Evolutionary conservation across 2,329 filamentous ascomycete genomes (phyloP).

Genomic region (Samsoniella hepiali): DNA sequence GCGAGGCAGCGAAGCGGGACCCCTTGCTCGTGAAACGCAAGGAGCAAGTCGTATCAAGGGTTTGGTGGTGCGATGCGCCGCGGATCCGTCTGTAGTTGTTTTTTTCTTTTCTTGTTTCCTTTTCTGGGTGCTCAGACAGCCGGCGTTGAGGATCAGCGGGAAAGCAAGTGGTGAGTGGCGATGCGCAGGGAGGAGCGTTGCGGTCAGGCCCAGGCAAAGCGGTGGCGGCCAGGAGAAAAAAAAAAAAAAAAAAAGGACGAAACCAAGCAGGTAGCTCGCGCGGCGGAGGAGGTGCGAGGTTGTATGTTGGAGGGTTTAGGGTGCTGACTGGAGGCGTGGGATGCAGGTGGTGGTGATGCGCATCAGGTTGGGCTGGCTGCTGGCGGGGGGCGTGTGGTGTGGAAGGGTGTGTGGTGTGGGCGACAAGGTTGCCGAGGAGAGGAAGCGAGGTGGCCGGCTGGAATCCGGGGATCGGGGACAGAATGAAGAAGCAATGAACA

Average conservation of each 20-base stretch:
- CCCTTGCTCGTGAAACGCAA: slow-evolving; percentile 4
- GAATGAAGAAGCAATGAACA: background rate
- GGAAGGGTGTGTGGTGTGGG: background rate
- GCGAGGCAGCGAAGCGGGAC: background rate
- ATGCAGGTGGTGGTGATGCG: background rate
- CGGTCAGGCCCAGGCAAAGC: too few relatives aligned
- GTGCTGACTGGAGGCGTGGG: background rate
- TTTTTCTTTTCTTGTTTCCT: background rate
- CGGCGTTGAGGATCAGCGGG: slow-evolving; percentile 2
- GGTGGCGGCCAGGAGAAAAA: background rate
- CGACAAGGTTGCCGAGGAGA: background rate
- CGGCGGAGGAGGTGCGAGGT: background rate
- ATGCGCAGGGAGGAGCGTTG: background rate
- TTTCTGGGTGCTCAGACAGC: background rate
- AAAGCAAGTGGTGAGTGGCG: background rate
- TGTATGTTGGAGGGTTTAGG: background rate
- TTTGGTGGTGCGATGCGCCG: slow-evolving; percentile 5
- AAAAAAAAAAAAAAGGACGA: background rate
- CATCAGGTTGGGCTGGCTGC: background rate
- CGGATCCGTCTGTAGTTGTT: background rate
- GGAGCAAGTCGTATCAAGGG: background rate
- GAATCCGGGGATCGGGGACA: background rate
- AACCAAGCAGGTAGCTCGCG: background rate
- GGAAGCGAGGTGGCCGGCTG: background rate
- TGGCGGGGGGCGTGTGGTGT: background rate